A percentile compares a stretch with the other conserved stretches of the same genome.
Evolutionary conservation across 2,329 filamentous ascomycete genomes (phyloP).

Genomic region (Zasmidium citrigriseum): DNA sequence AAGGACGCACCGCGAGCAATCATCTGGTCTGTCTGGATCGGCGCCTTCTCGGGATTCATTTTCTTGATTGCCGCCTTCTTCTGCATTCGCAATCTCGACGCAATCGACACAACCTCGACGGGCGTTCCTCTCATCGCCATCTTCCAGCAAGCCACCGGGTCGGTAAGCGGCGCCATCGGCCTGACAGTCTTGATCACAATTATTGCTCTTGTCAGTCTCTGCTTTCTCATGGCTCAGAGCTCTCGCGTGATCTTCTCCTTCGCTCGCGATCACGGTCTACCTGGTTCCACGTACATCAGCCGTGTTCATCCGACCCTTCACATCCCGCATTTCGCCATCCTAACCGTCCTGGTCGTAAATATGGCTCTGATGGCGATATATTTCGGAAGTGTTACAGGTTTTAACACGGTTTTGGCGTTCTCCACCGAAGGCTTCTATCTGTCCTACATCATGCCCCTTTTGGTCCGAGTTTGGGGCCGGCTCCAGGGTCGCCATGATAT

Average conservation of each 20-base stretch:
- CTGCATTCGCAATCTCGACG: constrained; percentile 7
- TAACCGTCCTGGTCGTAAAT: background rate
- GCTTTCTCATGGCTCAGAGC: background rate
- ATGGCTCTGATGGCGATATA: background rate
- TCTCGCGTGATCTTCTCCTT: constrained; percentile 18
- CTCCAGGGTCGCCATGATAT: constrained; percentile 43
- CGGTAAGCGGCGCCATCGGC: constrained; percentile 7
- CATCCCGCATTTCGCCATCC: background rate
- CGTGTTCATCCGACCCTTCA: background rate
- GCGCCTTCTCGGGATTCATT: constrained; percentile 7
- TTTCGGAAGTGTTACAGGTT: background rate
- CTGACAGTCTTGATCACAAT: constrained; percentile 6
- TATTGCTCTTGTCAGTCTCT: constrained; percentile 1
- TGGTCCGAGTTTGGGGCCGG: constrained; percentile 51
- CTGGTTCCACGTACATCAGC: constrained; percentile 13
- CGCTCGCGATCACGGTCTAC: constrained; percentile 19
- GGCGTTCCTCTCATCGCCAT: constrained; percentile 7
- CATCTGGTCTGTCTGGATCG: constrained; percentile 10
- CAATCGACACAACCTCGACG: background rate
- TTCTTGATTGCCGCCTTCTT: constrained; percentile 10
- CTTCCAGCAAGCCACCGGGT: constrained; percentile 8
- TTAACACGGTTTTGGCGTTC: background rate
- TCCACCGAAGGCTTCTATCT: constrained; percentile 59
- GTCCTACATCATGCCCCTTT: constrained; percentile 56
- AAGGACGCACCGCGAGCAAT: constrained; percentile 8